Base-by-base conservation (phyloP, 352 stramenopile species). In the Nothophytophthora sp. region DNA sequence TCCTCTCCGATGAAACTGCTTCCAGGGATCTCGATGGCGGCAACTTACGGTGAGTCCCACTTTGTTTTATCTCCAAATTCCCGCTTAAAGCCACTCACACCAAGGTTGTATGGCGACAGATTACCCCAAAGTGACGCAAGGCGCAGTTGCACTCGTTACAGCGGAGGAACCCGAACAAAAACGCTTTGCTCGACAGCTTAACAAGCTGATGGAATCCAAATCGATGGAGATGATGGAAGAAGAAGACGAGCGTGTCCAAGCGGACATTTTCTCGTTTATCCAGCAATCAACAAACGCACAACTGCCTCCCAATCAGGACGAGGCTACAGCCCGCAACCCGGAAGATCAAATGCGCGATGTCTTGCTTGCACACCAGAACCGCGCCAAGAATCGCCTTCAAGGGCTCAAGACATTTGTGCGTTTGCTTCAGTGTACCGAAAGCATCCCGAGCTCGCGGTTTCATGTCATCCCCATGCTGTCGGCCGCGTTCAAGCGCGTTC, bases 261-360 rank as follows among this genome's bases (percentile, higher is more conserved):
- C 77, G 1, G 85, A 95, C 22, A 80, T 93, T 16, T 93, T 95
- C 42, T 73, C 72, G 1, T 95, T 95, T 27, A 55, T 95, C 15
- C 82, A 95, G 43, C 73, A 86, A 29, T 73, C 75, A 15, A 64
- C 39, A 27, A 63, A 9, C 15, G 40, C 41, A 16, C 10, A 71
- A 33, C 9, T 62, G 16, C 30, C 43, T 23, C 33, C 48, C 3
- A 56, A 32, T 28, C 35, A 33, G 23, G 30, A 51, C 0, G 49
- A 49, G 9, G 35, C 2, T 4, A 10, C 11, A 7, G 33, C 36
- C 34, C 38, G 38, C 29, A 67, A 49, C 27, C 50, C 78, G 12
- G 72, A 87, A 59, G 68, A 86, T 2, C 33, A 65, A 37, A 77
- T 92, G 42, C 67, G 67, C 34, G 41, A 53, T 13, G 53, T 84